A percentile compares a stretch with the other conserved stretches of the same genome.
These are phyloP conservation scores for Myriosclerotinia scirpicola DNA, from an alignment of 2,329 filamentous ascomycete genomes.

Conservation along the genomic window DNA sequence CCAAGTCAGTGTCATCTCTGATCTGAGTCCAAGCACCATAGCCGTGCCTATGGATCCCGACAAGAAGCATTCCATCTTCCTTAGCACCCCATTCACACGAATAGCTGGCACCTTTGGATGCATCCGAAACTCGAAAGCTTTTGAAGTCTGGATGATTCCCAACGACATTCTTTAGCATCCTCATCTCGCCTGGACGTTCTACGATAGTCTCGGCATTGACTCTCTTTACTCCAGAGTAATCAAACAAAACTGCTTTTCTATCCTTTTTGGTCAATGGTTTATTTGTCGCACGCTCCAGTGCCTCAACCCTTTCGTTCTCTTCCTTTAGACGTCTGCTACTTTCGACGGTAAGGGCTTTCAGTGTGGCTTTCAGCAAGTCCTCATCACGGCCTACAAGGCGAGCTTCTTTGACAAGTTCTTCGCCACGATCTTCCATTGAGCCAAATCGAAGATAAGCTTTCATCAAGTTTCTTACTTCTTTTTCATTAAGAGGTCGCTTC, in stretches of 20 bases:
- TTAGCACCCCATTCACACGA: slow-evolving; percentile 87
- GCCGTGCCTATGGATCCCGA: slow-evolving; percentile 89
- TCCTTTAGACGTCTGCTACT: slow-evolving; percentile 73
- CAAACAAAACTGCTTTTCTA: slow-evolving; percentile 93
- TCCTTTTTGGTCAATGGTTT: slow-evolving; percentile 94
- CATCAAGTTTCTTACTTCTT: slow-evolving; percentile 89
- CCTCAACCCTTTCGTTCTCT: slow-evolving; percentile 62
- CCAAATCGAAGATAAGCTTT: slow-evolving; percentile 89
- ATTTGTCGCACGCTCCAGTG: slow-evolving; percentile 67
- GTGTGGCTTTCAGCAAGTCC: slow-evolving; percentile 72
- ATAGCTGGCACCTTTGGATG: slow-evolving; percentile 89
- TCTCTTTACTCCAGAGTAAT: slow-evolving; percentile 89
- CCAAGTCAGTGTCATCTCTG: slow-evolving; percentile 84
- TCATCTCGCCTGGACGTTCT: slow-evolving; percentile 86
- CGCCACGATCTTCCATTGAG: slow-evolving; percentile 80
- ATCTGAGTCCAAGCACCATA: slow-evolving; percentile 96
- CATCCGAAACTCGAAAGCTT: slow-evolving; percentile 84
- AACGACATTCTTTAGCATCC: slow-evolving; percentile 75
- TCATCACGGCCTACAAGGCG: slow-evolving; percentile 79
- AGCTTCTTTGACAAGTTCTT: slow-evolving; percentile 85
- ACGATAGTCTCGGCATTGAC: slow-evolving; percentile 95
- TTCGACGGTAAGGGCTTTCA: slow-evolving; percentile 66
- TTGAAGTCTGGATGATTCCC: slow-evolving; percentile 66
- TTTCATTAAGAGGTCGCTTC: slow-evolving; percentile 84
- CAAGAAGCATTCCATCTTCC: slow-evolving; percentile 95